Evolutionary conservation across 257 asterid genomes (phyloP).

Genomic region (Solanum stenotomum): DNA sequence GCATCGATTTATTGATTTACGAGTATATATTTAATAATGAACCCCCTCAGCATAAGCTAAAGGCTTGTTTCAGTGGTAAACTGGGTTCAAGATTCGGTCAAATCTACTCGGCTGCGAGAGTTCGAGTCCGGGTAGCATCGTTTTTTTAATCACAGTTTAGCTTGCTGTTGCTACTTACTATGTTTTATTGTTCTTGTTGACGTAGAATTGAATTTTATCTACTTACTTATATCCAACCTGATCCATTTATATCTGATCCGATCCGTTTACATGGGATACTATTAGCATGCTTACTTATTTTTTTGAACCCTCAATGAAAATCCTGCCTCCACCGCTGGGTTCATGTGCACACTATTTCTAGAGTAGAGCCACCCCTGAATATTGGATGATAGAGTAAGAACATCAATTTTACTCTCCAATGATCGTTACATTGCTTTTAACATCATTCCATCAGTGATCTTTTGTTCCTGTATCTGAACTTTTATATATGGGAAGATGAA

Average conservation of each 20-base stretch:
- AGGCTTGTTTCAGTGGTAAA: too few species aligned
- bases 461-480: neutral
- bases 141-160: neutral
- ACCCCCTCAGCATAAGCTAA: too few species aligned
- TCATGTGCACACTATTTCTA: neutral
- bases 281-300: too few species aligned
- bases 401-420: neutral
- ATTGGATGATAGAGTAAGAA: neutral
- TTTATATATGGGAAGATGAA: neutral
- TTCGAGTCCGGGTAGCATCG: neutral
- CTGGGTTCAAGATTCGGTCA: neutral
- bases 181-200: neutral
- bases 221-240: neutral
- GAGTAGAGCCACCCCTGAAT: neutral
- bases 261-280: neutral
- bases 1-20: too few species aligned
- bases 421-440: neutral
- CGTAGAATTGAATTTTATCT: neutral
- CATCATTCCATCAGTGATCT: neutral
- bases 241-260: neutral
- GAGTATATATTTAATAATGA: too few species aligned
- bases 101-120: neutral
- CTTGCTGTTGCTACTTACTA: neutral
- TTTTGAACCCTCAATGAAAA: neutral
- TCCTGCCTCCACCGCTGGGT: neutral